Percentiles rank a stretch among this genome's conserved stretches.
Evolutionary conservation across 768 basidiomycete genomes (phyloP).

Genomic region (Trichaptum fuscoviolaceum): DNA sequence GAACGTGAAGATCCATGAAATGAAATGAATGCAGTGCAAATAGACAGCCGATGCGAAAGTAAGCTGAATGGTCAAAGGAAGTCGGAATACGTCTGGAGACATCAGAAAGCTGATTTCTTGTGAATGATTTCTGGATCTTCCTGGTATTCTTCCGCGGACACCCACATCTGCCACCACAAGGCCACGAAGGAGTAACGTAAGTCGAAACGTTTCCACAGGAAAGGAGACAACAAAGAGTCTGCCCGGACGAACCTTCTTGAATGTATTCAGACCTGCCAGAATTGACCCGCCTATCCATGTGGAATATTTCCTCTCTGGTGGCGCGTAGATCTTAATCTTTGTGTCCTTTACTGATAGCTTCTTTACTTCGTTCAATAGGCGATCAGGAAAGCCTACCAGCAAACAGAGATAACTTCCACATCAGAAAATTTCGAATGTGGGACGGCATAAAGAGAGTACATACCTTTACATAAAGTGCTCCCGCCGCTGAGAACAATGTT

Average conservation of each 20-base stretch:
- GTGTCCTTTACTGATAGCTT: conserved; percentile 92
- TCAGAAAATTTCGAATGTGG: conserved; percentile 1
- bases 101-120: conserved; percentile 83
- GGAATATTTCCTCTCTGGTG: conserved; percentile 98
- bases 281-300: conserved; percentile 98
- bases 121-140: conserved; percentile 99
- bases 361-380: conserved; percentile 94
- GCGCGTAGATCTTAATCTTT: conserved; percentile 98
- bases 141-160: conserved; percentile 98
- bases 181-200: conserved; percentile 12
- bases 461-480: conserved; percentile 91
- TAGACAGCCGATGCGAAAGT: conserved; percentile 1
- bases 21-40: not conserved
- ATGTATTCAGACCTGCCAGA: conserved; percentile 90
- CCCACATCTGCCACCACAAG: conserved; percentile 80
- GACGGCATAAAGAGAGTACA: conserved; percentile 15
- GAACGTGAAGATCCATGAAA: not conserved
- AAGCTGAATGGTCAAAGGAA: not conserved
- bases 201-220: conserved; percentile 7
- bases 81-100: not conserved
- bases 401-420: conserved; percentile 8
- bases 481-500: conserved; percentile 97
- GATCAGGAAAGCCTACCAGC: conserved; percentile 85
- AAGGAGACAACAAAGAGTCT: conserved; percentile 6
- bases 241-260: conserved; percentile 74